phyloP scores from a whole-genome alignment of 176 grass and related monocot species.

The Otatea glauca region DNA sequence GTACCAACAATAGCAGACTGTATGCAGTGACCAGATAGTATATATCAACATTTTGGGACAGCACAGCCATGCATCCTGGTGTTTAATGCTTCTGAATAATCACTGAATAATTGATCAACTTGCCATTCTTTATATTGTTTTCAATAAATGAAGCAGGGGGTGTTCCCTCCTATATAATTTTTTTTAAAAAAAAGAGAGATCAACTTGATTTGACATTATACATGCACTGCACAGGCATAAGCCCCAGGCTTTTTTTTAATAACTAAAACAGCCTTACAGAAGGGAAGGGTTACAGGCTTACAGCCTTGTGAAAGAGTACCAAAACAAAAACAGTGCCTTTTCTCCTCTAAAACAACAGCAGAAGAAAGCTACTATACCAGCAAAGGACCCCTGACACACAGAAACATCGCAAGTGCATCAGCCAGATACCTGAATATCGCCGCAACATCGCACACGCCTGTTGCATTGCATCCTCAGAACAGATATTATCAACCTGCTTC shows the following conservation, averaged over 20 bases:
- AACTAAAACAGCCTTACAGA: not conserved
- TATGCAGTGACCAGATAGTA: not conserved
- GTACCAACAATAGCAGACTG: too few relatives aligned
- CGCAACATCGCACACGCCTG: not conserved
- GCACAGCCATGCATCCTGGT: not conserved
- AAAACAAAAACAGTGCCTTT: not conserved
- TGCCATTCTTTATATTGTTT: not conserved
- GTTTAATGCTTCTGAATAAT: not conserved
- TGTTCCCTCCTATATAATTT: too few relatives aligned
- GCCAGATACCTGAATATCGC: not conserved
- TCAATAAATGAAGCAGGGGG: not conserved
- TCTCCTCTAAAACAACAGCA: not conserved
- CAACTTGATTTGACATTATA: not conserved
- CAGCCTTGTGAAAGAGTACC: not conserved
- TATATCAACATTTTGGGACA: too few relatives aligned
- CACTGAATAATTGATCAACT: not conserved
- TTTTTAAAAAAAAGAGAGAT: too few relatives aligned
- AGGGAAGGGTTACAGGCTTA: not conserved
- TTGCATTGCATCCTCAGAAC: slow-evolving; percentile 17
- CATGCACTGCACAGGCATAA: not conserved
- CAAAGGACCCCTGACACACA: not conserved
- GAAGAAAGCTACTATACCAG: not conserved
- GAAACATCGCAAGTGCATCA: not conserved
- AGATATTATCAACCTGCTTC: slow-evolving; percentile 6
- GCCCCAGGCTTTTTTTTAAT: not conserved